Base-by-base conservation (phyloP, 495 filamentous ascomycete genomes). In the Cryomyces minteri region DNA sequence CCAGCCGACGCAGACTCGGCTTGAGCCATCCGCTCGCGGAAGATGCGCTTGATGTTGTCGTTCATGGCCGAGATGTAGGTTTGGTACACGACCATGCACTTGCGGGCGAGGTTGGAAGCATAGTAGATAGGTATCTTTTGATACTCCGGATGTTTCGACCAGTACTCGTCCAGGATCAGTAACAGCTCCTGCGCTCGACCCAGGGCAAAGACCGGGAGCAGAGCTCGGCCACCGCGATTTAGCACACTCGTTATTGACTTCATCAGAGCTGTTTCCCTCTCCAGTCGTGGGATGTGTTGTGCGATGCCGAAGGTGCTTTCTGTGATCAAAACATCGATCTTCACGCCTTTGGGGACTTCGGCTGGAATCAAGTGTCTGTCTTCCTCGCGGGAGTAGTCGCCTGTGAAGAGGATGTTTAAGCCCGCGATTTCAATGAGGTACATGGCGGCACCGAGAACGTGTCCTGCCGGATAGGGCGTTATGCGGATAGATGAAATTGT, bases 41-140 rank as follows among this genome's bases (percentile, higher is more conserved):
- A 93, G 6, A 90, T 70, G 3, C 82, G 73, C 56, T 93, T 94
- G 63, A 98, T 96, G 54, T 94, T 95, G 58, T 94, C 88, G 58
- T 98, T 98, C 90, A 98, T 98, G 29, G 86, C 83, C 44, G 83
- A 80, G 48, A 94, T 82, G 56, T 95, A 96, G 1, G 90, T 98
- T 61, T 95, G 88, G 56, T 98, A 98, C 5, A 98, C 87, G 12
- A 94, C 74, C 90, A 98, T 98, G 58, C 90, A 98, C 60, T 93
- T 90, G 51, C 88, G 68, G 1, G 90, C 90, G 41, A 94, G 71
- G 56, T 88, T 93, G 49, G 80, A 85, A 42, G 90, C 90, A 61
- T 95, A 98, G 66, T 95, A 98, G 44, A 98, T 96, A 12, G 90
- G 90, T 14, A 80, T 77, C 48, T 82, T 84, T 51, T 92, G 88